Base-by-base conservation (phyloP, 2,329 filamentous ascomycete species). In the Xylaria sp. region DNA sequence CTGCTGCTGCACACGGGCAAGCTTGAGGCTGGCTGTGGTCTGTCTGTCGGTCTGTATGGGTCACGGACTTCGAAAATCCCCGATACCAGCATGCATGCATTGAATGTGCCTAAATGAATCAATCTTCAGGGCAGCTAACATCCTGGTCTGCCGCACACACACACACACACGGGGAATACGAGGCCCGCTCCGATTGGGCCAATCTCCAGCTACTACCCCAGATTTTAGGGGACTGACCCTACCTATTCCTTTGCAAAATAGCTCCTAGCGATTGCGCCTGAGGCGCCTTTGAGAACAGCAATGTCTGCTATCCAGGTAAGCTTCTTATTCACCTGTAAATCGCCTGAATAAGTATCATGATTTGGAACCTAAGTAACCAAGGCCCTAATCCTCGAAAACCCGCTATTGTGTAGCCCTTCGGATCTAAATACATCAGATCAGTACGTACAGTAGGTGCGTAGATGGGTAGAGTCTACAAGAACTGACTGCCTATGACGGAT, bases 1-100 rank as follows among this genome's bases (percentile, higher is more conserved):
- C 5, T 20, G 62, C 55, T 65, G 62, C 64, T 65, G 28, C 28
- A 28, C 65, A 50, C 37, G 44, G 58, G 58, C 64, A 65, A 63
- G 67, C 67, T 63, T 60, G 56, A 31, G 25, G 61, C 25, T 23
- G 54, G 46, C 28, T 28, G 28, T 28, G 28, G 28, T 28, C 28
- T 25, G 25, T 25, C 25, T 28, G 28, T 28, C 28, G 3, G 28
- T 28, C 28, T 28, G 28, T 28, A 2, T 28, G 28, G 55, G 51
- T 9, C n/a, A 23, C 25, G 48, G 56, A 55, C 48, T 20, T 34
- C 31, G 28, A 31, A 12, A 54, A 54, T 23, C 10, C 44, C n/a
- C 44, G 44, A 48, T 20, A 20, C 1, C 44, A 48, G 39, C 44
- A 46, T 46, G 44, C 44, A 46, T 20, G 44, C 44, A 46, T 20